Percentiles rank a stretch among this genome's conserved stretches.
Conservation (phyloP, 441 rosid genomes). For the Erodium texanum region DNA sequence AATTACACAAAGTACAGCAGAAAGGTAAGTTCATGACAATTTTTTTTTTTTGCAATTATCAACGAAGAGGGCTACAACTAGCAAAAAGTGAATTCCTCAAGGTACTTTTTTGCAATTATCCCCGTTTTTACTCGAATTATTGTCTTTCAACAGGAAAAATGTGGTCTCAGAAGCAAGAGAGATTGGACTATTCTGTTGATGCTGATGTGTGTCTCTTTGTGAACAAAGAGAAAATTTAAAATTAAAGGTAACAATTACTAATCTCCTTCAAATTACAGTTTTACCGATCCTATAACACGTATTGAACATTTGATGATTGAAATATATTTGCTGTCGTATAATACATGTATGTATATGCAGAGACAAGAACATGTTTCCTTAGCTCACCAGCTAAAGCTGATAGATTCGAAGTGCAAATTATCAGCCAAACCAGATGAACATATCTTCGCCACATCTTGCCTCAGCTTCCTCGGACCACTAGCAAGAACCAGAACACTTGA, state of each 20-base stretch:
- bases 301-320: neutral
- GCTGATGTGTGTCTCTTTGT: neutral
- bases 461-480: conserved; percentile 48
- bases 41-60: no score
- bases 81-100: no score
- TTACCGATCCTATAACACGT: neutral
- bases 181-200: neutral
- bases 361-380: neutral
- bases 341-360: neutral
- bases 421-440: conserved; percentile 20
- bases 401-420: conserved; percentile 24
- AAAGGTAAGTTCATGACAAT: no score
- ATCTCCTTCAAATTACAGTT: neutral
- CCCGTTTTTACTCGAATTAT: neutral
- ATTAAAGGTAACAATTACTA: neutral
- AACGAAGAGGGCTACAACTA: no score
- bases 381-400: conserved; percentile 29
- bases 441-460: conserved; percentile 23
- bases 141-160: neutral
- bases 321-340: neutral
- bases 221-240: neutral
- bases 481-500: conserved; percentile 56
- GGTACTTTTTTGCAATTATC: no score
- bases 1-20: no score
- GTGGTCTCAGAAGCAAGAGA: neutral